Evolutionary conservation across 1,139 yeast genomes (phyloP), one percentile per base, ranked within the genome.

Genomic region (Saccharomyces hybrid): DNA sequence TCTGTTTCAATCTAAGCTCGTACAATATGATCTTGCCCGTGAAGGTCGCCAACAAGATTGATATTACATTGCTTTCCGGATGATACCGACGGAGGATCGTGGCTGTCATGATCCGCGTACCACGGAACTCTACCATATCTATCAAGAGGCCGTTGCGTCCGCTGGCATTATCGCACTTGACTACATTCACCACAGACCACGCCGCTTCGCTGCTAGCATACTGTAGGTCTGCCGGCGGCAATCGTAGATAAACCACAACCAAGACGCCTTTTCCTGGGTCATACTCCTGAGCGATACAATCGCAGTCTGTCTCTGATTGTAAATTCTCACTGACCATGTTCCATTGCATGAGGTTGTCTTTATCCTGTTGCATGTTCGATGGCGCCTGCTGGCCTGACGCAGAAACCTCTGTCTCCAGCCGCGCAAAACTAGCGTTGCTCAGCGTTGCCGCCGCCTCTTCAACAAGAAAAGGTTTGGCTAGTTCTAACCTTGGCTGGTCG

Each of bases 21-120:
- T 61, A 59, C n/a, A 63, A 54, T n/a, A 63, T 59, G 59, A 28
- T 58, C 53, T 62, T 63, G 5, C 68, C 68, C 26, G 56, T 60
- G 46, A 56, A 57, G 7, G 62, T 54, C 11, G 62, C 55, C 20
- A 58, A 51, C 13, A 38, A 6, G 13, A 38, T 38, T 8, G 44
- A 20, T 13, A 38, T 25, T 11, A 38, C 25, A 13, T 38, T 20
- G 13, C 44, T 38, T 3, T 38, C 44, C 13, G 16, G 44, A 25
- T 38, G 44, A 9, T 16, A 6, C 6, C 44, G 44, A 3, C 44
- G 44, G n/a, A 38, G 44, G 6, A 38, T 38, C 11, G 44, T 38
- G 6, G 44, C 44, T 11, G 7, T 20, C 44, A 38, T 9, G 6
- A 38, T 20, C 25, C 44, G 44, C 11, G 44, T 38, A 20, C 44